phyloP scores from a whole-genome alignment of 179 eudicot species.

The Drosera spatulata region DNA sequence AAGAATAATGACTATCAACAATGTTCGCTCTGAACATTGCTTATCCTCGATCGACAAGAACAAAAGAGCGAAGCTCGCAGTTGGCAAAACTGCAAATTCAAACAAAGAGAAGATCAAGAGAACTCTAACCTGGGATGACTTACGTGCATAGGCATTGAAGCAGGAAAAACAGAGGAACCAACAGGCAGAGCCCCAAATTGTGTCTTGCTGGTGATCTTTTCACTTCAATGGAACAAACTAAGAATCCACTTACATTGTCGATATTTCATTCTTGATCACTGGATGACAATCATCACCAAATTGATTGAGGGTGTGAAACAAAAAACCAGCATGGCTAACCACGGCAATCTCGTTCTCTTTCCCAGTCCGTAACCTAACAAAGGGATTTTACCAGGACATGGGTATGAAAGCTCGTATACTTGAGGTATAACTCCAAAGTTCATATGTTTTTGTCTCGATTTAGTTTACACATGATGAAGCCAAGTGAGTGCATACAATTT shows the following conservation, averaged over 20 bases:
- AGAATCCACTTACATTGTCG: constrained; percentile 42
- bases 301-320: constrained; percentile 43
- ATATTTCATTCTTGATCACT: constrained; percentile 42
- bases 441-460: no score
- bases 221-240: no score
- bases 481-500: neutral
- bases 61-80: constrained; percentile 55
- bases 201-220: no score
- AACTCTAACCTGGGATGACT: no score
- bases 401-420: no score
- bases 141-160: no score
- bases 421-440: no score
- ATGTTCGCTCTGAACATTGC: neutral
- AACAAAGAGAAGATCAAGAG: no score
- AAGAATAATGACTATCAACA: no score
- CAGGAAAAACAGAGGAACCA: neutral
- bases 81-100: constrained; percentile 36
- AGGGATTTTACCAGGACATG: no score
- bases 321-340: constrained; percentile 71
- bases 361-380: constrained; percentile 67
- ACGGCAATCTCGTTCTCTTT: constrained; percentile 88
- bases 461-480: no score
- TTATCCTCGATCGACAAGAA: constrained; percentile 46
- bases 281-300: constrained; percentile 79
- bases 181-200: neutral